These are phyloP conservation scores for Colletotrichum siamense DNA, from an alignment of 2,329 filamentous ascomycete genomes.

Conservation along the genomic window DNA sequence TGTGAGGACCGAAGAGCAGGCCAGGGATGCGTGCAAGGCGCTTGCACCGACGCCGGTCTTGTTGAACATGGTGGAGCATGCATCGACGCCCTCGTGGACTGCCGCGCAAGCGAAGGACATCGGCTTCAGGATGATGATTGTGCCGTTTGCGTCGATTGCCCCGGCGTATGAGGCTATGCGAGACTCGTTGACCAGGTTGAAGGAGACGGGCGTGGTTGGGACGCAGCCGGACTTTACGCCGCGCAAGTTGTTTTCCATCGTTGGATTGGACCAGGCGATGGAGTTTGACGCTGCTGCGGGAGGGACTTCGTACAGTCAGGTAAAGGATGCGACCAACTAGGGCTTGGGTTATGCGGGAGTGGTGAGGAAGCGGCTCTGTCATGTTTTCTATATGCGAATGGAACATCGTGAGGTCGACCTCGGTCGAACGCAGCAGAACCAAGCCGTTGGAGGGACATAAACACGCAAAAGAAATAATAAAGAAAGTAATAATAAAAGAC, in stretches of 20 bases:
- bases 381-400: background rate
- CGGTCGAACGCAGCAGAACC: background rate
- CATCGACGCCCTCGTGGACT: slow-evolving; percentile 58
- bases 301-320: slow-evolving; percentile 7
- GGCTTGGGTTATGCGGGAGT: background rate
- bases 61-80: slow-evolving; percentile 63
- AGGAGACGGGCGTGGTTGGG: slow-evolving; percentile 38
- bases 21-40: slow-evolving; percentile 47
- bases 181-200: slow-evolving; percentile 40
- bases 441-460: background rate
- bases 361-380: background rate
- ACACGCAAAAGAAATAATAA: background rate
- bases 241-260: slow-evolving; percentile 54
- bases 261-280: slow-evolving; percentile 55
- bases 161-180: slow-evolving; percentile 50
- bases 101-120: slow-evolving; percentile 57
- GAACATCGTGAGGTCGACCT: background rate
- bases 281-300: slow-evolving; percentile 45
- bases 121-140: slow-evolving; percentile 66
- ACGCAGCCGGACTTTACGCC: slow-evolving; percentile 50
- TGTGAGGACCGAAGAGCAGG: slow-evolving; percentile 56
- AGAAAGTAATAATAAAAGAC: background rate
- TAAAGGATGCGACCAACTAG: background rate
- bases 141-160: slow-evolving; percentile 54
- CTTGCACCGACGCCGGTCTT: slow-evolving; percentile 56